Percentiles rank a stretch among this genome's conserved stretches.
These are phyloP conservation scores for Babesia bovis DNA, from an alignment of 169 alveolate species.

Conservation along the genomic window DNA sequence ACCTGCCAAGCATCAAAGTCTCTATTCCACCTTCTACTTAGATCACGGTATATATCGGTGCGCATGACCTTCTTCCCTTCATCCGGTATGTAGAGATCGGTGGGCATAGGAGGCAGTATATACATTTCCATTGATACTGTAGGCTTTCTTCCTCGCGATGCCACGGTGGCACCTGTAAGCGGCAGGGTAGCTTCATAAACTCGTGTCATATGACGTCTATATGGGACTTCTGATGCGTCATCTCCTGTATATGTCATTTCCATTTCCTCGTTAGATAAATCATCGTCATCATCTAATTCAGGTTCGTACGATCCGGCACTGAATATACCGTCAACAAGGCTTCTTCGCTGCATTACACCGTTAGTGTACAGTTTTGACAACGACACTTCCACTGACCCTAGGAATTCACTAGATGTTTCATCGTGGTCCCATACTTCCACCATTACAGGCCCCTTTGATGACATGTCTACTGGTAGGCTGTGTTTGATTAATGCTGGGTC, in stretches of 20 bases:
- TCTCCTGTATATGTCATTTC: constrained; percentile 50
- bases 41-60: constrained; percentile 67
- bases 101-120: constrained; percentile 78
- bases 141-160: constrained; percentile 67
- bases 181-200: constrained; percentile 47
- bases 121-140: constrained; percentile 72
- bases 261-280: constrained; percentile 1
- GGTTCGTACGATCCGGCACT: constrained; percentile 16
- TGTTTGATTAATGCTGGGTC: constrained; percentile 73
- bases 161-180: constrained; percentile 57
- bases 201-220: constrained; percentile 39
- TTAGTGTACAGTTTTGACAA: constrained; percentile 71
- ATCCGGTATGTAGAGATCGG: constrained; percentile 63
- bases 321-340: constrained; percentile 72
- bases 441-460: constrained; percentile 82
- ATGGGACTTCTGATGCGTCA: constrained; percentile 52
- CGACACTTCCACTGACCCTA: constrained; percentile 80
- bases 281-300: neutral
- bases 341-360: constrained; percentile 68
- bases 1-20: constrained; percentile 80
- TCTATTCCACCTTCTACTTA: constrained; percentile 72
- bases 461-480: constrained; percentile 81
- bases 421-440: constrained; percentile 83
- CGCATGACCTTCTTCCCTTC: constrained; percentile 55
- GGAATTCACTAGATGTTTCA: constrained; percentile 78